Conservation (phyloP, 257 asterid genomes). For the Solanum piurae region DNA sequence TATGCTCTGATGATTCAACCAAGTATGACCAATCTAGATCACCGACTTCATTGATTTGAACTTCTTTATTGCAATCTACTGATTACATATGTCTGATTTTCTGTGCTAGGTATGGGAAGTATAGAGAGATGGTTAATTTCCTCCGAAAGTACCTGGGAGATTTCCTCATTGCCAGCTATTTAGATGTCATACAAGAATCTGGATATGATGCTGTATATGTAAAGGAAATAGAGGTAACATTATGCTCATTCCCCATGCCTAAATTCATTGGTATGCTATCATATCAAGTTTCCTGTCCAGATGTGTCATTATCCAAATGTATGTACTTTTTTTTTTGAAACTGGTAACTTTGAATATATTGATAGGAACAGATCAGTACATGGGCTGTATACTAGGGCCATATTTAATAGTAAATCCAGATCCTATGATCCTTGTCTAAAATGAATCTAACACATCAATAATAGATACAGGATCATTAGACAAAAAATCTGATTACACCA, state of each 20-base stretch:
- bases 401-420: neutral
- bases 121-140: slow-evolving; percentile 54
- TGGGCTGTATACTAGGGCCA: neutral
- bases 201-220: slow-evolving; percentile 63
- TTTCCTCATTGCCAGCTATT: slow-evolving; percentile 78
- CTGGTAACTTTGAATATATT: neutral
- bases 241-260: neutral
- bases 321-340: neutral
- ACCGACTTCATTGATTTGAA: neutral
- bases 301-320: neutral
- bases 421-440: neutral
- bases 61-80: neutral
- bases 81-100: neutral
- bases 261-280: neutral
- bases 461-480: neutral
- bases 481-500: neutral
- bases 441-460: neutral
- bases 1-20: slow-evolving; percentile 75
- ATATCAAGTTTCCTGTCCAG: neutral
- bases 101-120: slow-evolving; percentile 58
- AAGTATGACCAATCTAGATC: slow-evolving; percentile 28
- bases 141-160: slow-evolving; percentile 98
- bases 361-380: neutral
- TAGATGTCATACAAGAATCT: slow-evolving; percentile 64
- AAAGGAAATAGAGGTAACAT: slow-evolving; percentile 78